phyloP scores from a whole-genome alignment of 495 filamentous ascomycete species.

The Penicillium paxilli region DNA sequence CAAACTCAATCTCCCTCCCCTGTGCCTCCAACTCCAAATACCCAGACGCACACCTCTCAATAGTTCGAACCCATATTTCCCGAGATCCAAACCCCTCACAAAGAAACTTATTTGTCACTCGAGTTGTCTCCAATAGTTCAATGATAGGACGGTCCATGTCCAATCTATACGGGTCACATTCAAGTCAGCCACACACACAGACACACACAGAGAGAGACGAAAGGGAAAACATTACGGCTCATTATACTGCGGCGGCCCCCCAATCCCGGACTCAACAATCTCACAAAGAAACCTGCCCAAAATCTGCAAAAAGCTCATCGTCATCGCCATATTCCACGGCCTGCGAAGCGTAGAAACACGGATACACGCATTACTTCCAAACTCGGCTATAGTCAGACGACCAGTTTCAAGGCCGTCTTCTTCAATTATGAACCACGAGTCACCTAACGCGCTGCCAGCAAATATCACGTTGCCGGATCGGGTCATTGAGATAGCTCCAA shows the following conservation, averaged over 20 bases:
- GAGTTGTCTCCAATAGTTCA: conserved; percentile 9
- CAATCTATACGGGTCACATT: neutral
- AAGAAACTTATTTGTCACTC: conserved; percentile 6
- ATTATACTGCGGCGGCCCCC: conserved; percentile 8
- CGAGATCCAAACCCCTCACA: conserved; percentile 2
- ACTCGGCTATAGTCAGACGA: conserved; percentile 4
- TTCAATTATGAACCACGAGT: conserved; percentile 9
- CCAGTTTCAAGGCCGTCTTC: conserved; percentile 3
- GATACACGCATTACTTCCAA: conserved; percentile 6
- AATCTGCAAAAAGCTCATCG: conserved; percentile 3
- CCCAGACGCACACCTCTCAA: conserved; percentile 9
- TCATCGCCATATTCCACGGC: conserved; percentile 10
- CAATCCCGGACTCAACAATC: neutral
- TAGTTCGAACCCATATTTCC: conserved; percentile 8
- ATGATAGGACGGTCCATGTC: conserved; percentile 10
- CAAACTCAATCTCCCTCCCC: conserved; percentile 9
- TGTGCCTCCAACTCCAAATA: conserved; percentile 11
- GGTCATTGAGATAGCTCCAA: conserved; percentile 9
- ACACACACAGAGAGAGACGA: neutral
- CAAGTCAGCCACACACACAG: neutral
- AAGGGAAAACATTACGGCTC: conserved; percentile 1
- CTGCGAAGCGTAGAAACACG: conserved; percentile 7
- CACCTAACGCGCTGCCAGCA: conserved; percentile 3
- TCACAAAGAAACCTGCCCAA: neutral
- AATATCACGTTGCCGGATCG: conserved; percentile 8